Evolutionary conservation across 805 yeast genomes (phyloP), one percentile per base, ranked within the genome.

Genomic region (Barnettozyma vustinii): DNA sequence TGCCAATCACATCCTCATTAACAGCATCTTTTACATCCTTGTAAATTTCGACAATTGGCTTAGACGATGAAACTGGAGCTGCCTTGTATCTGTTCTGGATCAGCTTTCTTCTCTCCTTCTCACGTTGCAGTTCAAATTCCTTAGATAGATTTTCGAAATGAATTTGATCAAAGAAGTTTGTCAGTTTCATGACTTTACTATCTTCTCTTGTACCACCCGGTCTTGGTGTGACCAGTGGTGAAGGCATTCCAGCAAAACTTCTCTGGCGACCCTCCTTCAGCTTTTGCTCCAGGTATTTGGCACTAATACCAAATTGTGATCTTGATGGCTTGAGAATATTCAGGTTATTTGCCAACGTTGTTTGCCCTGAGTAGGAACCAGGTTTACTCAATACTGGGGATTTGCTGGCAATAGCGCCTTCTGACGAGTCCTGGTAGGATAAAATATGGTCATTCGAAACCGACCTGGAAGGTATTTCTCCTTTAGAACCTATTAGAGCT

Each of bases 41-140:
- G 62, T 86, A 94, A 23, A 94, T 85, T 57, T 91, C 97, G 20
- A 91, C 97, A 48, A 88, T 84, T 0, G 99, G 98, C 51, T 79
- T 83, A 1, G 94, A 81, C 1, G 82, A 77, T 21, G 81, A 80
- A 45, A 88, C 78, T 7, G 94, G 90, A 13, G 74, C 70, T 0
- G 92, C 88, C 52, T 82, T 73, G 61, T 81, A 80, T 56, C 83
- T 77, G 56, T 81, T 75, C 54, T 69, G 73, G 40, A 79, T 73
- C 40, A 87, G 61, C 52, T 84, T 81, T 49, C 76, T 70, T 51
- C 89, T 76, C 61, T 92, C 96, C 41, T 74, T 68, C 54, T 88
- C 96, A 60, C 98, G 79, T 60, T 91, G 96, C 55, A 81, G 74
- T 60, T 87, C 95, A 62, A 92, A 91, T 62, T 94, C 97, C 56